Evolutionary conservation across 768 basidiomycete species (phyloP).

Genomic region (Stropharia rugosoannulata): DNA sequence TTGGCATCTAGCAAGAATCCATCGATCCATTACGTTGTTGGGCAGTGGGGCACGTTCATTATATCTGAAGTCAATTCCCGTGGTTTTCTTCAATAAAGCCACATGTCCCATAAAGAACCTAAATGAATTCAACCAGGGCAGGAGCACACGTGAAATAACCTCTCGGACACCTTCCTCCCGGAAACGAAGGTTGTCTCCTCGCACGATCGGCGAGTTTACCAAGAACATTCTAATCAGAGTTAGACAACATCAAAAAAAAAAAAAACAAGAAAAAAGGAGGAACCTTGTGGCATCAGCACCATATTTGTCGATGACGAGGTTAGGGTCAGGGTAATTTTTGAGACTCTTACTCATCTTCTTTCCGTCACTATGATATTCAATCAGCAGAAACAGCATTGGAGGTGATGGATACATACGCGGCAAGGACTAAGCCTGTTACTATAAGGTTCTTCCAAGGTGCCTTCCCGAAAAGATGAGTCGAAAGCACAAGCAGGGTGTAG

Average conservation of each 20-base stretch:
- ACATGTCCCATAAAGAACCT: constrained; percentile 99
- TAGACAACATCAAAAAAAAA: neutral
- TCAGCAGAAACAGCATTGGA: neutral
- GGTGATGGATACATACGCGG: constrained; percentile 57
- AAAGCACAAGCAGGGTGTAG: constrained; percentile 94
- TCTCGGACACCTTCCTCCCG: constrained; percentile 97
- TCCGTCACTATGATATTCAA: constrained; percentile 63
- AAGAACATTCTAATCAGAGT: constrained; percentile 78
- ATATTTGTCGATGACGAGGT: constrained; percentile 83
- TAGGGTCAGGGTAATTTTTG: constrained; percentile 96
- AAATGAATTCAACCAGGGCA: constrained; percentile 98
- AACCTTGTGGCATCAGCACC: constrained; percentile 95
- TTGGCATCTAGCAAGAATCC: constrained; percentile 98
- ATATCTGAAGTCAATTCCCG: constrained; percentile 78
- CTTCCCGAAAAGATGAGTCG: constrained; percentile 90
- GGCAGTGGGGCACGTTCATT: constrained; percentile 82
- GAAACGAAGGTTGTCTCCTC: constrained; percentile 97
- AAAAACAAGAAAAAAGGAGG: constrained; percentile 5
- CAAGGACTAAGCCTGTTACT: constrained; percentile 93
- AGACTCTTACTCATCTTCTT: constrained; percentile 99
- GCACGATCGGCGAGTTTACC: constrained; percentile 97
- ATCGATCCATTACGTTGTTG: constrained; percentile 96
- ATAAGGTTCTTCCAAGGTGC: constrained; percentile 99
- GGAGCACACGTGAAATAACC: constrained; percentile 91
- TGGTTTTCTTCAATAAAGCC: constrained; percentile 79